Evolutionary conservation across 441 rosid genomes (phyloP), one percentile per base, ranked within the genome.

Genomic region (Raphanus hybrid): DNA sequence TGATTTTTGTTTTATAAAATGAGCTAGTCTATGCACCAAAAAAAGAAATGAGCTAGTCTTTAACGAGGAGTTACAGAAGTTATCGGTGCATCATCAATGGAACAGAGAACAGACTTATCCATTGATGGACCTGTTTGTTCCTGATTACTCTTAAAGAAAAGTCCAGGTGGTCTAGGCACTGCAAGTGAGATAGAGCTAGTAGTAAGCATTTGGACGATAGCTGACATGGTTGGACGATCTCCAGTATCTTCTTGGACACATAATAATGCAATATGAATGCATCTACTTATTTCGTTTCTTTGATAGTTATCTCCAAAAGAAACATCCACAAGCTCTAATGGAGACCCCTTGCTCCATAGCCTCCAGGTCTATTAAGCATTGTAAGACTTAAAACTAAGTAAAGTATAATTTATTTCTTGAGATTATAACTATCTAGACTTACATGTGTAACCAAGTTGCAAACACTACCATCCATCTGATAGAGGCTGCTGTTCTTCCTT

Each of bases 381-480:
- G 59, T 15, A 54, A 54, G 59, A 54, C 11, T 54, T 15, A 3
- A 54, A 54, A 54, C 7, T 50, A 50, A 50, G 16, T 50, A 2
- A 54, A 54, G 15, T 6, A 15, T 2, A 52, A 52, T 52, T 52
- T 52, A 15, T 50, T 15, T 52, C 23, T 14, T 52, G 6, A 52
- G 23, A 52, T 52, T 14, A 14, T 6, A 52, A 54, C 59, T 54
- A 15, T 15, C 23, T 54, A 54, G 23, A 54, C 59, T 54, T 54
- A 54, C 59, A 16, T 54, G 7, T 54, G 59, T 54, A 54, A 54
- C 59, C 26, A 54, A 54, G 59, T 54, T 54, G 59, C 59, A 54
- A 54, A 54, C 59, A 54, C 59, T 54, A 54, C 59, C 59, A 54
- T 54, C 59, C 59, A 54, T 54, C 59, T 54, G 58, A 52, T 15